phyloP scores from a whole-genome alignment of 345 rosid genomes.

The Trapa bicornis region DNA sequence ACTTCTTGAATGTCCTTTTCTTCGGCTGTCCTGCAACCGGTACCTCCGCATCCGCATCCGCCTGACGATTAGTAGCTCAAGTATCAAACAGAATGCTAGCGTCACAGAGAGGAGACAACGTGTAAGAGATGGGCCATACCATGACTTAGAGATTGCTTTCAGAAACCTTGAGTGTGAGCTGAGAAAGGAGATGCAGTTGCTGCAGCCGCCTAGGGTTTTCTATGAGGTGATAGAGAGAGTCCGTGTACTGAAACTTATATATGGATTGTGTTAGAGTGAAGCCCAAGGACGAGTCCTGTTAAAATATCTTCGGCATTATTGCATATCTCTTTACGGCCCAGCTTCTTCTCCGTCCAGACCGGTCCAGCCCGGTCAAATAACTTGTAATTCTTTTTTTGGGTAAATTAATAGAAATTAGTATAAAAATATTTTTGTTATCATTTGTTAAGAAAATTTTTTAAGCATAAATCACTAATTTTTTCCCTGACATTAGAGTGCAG shows the following conservation, averaged over 20 bases:
- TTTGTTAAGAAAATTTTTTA: no score
- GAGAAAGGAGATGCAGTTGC: neutral
- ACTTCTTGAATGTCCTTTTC: conserved; percentile 20
- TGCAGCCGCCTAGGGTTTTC: conserved; percentile 25
- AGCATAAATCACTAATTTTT: no score
- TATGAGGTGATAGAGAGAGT: neutral
- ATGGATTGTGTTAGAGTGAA: neutral
- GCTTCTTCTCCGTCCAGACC: no score
- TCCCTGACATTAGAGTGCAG: no score
- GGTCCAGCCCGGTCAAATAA: no score
- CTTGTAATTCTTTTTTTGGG: no score
- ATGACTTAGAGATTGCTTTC: conserved; percentile 10
- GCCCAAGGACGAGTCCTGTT: neutral
- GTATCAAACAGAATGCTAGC: neutral
- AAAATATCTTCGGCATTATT: no score
- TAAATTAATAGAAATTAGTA: no score
- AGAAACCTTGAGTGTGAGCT: neutral
- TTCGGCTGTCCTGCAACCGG: conserved; percentile 23
- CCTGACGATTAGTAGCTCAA: conserved; percentile 10
- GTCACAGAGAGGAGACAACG: neutral
- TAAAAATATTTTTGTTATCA: no score
- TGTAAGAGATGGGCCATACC: conserved; percentile 7
- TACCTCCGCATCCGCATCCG: conserved; percentile 33
- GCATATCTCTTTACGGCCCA: no score
- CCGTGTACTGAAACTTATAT: neutral